Evolutionary conservation across 441 rosid species (phyloP).

Genomic region (Adansonia madagascariensis): DNA sequence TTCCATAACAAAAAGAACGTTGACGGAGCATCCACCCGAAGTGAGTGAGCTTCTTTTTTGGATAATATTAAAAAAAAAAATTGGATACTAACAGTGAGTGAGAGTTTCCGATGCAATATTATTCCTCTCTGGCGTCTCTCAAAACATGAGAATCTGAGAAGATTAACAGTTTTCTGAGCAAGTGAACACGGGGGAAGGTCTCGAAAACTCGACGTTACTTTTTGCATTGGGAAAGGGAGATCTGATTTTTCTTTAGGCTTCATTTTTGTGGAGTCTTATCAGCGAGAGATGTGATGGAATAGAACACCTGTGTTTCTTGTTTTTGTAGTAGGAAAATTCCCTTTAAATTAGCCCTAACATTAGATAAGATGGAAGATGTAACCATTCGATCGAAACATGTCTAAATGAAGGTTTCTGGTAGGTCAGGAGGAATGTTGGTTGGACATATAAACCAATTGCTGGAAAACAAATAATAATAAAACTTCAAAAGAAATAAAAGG

Average conservation of each 20-base stretch:
- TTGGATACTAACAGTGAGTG: too few relatives aligned
- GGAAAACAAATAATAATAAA: not conserved
- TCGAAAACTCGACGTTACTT: not conserved
- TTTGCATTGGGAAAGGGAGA: constrained; percentile 23
- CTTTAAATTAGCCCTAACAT: not conserved
- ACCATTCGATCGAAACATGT: not conserved
- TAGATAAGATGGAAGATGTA: not conserved
- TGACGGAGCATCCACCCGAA: constrained; percentile 4
- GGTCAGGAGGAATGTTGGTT: not conserved
- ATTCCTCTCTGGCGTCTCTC: constrained; percentile 1
- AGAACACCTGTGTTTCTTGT: not conserved
- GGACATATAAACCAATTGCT: not conserved
- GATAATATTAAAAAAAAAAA: too few relatives aligned
- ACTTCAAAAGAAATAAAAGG: not conserved
- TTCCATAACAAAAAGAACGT: not conserved
- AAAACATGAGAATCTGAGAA: constrained; percentile 24
- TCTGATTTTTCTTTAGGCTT: not conserved
- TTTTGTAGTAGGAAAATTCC: not conserved
- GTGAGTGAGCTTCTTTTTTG: not conserved
- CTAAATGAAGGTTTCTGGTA: too few relatives aligned
- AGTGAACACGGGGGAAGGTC: not conserved
- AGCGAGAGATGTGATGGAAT: constrained; percentile 1
- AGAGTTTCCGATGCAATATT: not conserved
- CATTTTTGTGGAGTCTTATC: constrained; percentile 5
- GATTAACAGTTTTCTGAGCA: constrained; percentile 11